Conservation (phyloP, 2,329 filamentous ascomycete genomes). For the Helminthosporium solani region DNA sequence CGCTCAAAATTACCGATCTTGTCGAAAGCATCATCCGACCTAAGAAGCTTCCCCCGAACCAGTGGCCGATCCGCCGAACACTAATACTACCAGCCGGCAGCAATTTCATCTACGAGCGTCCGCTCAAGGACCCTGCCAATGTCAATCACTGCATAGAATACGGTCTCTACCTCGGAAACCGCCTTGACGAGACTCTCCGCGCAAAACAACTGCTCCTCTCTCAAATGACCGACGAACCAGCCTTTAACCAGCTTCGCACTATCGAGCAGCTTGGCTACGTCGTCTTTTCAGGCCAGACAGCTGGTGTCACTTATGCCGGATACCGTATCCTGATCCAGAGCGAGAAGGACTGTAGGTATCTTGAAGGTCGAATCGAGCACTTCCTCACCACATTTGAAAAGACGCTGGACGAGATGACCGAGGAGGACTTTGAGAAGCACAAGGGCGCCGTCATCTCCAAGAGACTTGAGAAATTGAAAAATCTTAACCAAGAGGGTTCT, state of each 20-base stretch:
- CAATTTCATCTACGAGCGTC: slow-evolving; percentile 81
- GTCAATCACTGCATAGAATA: slow-evolving; percentile 62
- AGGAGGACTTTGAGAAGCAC: slow-evolving; percentile 83
- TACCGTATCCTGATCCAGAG: slow-evolving; percentile 93
- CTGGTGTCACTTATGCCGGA: slow-evolving; percentile 71
- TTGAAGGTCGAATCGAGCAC: slow-evolving; percentile 83
- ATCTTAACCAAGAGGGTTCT: slow-evolving; percentile 78
- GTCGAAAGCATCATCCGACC: slow-evolving; percentile 77
- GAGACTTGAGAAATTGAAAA: slow-evolving; percentile 87
- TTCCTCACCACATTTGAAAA: slow-evolving; percentile 71
- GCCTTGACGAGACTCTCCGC: slow-evolving; percentile 64
- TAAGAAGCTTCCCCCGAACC: slow-evolving; percentile 68
- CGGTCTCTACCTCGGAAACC: slow-evolving; percentile 46
- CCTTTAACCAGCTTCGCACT: slow-evolving; percentile 90
- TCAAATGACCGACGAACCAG: slow-evolving; percentile 89
- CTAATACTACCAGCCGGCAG: slow-evolving; percentile 75
- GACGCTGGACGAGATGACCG: slow-evolving; percentile 71
- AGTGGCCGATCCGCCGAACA: slow-evolving; percentile 78
- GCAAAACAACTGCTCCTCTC: slow-evolving; percentile 79
- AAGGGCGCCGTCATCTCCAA: slow-evolving; percentile 87
- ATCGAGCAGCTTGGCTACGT: slow-evolving; percentile 98
- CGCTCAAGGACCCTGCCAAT: slow-evolving; percentile 81
- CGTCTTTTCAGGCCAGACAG: slow-evolving; percentile 77
- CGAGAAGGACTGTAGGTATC: slow-evolving; percentile 77
- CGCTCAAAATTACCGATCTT: slow-evolving; percentile 78